A percentile compares a stretch with the other conserved stretches of the same genome.
Conservation (phyloP, 1,139 yeast species). For the Candida pseudoviswanathii region DNA sequence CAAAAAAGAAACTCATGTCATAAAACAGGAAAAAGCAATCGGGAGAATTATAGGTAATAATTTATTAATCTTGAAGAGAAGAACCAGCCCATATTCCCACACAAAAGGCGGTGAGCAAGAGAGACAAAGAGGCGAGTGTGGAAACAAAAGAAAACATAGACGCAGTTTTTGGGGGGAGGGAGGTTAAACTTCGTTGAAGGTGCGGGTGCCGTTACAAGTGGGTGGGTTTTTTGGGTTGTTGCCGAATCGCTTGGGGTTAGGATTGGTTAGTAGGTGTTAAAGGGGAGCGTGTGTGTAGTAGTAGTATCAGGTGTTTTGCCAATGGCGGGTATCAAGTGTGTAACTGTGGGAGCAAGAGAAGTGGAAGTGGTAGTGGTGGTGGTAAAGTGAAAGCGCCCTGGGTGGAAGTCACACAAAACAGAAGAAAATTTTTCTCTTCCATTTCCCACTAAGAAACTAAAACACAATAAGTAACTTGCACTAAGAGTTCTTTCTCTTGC, state of each 20-base stretch:
- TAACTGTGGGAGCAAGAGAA: neutral
- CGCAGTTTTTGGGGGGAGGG: neutral
- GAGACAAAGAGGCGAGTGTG: neutral
- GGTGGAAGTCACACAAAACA: neutral
- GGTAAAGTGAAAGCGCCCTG: neutral
- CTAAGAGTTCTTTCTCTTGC: no score
- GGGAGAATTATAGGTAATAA: neutral
- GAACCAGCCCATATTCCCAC: neutral
- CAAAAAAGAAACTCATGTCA: neutral
- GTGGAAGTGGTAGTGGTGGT: no score
- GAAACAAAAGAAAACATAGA: neutral
- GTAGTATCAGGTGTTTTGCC: no score
- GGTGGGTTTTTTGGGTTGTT: no score
- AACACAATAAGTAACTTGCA: neutral
- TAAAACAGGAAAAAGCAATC: neutral
- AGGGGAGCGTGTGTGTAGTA: neutral
- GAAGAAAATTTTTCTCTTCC: neutral
- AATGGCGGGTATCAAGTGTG: neutral
- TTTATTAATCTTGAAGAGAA: neutral
- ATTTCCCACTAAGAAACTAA: constrained; percentile 4
- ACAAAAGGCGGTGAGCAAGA: neutral
- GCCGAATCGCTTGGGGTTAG: no score
- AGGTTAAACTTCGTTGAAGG: neutral
- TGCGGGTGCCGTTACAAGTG: neutral
- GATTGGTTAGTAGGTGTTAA: neutral